phyloP scores from a whole-genome alignment of 1,284 basidiomycete genomes.

The Microbotryum violaceum region DNA sequence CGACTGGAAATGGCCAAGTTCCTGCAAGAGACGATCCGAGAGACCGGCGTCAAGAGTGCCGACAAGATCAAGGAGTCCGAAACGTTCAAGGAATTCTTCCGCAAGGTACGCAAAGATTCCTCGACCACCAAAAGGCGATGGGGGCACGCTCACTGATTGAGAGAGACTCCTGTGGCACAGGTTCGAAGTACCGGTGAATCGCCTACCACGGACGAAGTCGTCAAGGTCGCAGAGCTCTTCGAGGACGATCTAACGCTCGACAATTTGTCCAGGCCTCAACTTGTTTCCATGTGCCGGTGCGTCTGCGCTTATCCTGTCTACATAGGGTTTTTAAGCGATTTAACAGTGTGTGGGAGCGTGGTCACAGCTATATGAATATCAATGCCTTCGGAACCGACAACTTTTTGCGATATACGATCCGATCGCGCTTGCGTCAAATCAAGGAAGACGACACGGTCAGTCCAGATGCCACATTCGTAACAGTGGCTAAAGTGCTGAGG shows the following conservation, averaged over 20 bases:
- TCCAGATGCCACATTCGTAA: not conserved
- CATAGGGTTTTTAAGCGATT: too few relatives aligned
- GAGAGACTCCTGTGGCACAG: slow-evolving; percentile 39
- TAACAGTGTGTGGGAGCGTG: not conserved
- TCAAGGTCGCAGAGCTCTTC: slow-evolving; percentile 93
- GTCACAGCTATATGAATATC: slow-evolving; percentile 73
- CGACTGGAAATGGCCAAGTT: slow-evolving; percentile 99
- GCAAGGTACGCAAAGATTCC: slow-evolving; percentile 54
- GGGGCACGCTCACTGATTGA: too few relatives aligned
- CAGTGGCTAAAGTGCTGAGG: not conserved
- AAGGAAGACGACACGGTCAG: slow-evolving; percentile 73
- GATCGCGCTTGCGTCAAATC: slow-evolving; percentile 72
- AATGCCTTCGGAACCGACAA: slow-evolving; percentile 99
- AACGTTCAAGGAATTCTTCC: slow-evolving; percentile 99
- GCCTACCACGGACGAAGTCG: slow-evolving; percentile 77
- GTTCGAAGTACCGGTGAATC: slow-evolving; percentile 91
- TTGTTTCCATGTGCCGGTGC: slow-evolving; percentile 84
- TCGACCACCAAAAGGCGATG: not conserved
- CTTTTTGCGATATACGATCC: slow-evolving; percentile 89
- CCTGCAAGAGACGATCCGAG: slow-evolving; percentile 91
- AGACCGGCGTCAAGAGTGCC: slow-evolving; percentile 77
- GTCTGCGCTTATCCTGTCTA: not conserved
- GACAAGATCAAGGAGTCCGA: slow-evolving; percentile 83
- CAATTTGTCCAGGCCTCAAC: slow-evolving; percentile 92
- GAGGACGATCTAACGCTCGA: slow-evolving; percentile 96